Evolutionary conservation across 768 basidiomycete species (phyloP), one percentile per base, ranked within the genome.

Genomic region (Leccinum disarticulatum): DNA sequence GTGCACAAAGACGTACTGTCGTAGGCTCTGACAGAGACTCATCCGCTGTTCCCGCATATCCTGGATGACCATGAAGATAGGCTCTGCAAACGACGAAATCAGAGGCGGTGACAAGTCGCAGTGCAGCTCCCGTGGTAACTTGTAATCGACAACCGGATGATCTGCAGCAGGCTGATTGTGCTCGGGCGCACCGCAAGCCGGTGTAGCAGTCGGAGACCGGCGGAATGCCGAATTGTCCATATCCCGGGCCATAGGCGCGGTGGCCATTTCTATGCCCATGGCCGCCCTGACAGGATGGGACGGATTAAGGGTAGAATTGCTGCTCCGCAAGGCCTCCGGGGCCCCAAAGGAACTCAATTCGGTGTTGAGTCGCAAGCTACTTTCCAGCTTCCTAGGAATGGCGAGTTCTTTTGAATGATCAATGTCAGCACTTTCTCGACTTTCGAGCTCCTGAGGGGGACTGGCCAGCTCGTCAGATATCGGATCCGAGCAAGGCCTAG

Each of bases 41-140:
- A 98, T 98, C 56, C 96, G 80, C 76, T 98, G 95, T 73, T 95
- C 88, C 49, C 96, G 83, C 88, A 98, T 93, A 70, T 95, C 92
- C 74, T 95, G 93, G 54, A 98, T 79, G 1, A 97, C 83, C 56
- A 86, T 82, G 71, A 82, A 86, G 43, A 97, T 83, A 3, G 96
- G 96, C 51, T 93, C 88, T 33, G 82, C 80, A 62, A 88, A 85
- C 36, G 79, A 77, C 48, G 84, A 85, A 60, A 92, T 74, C 49
- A 79, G 76, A 17, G 80, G 80, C 4, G 93, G 91, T 13, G 83
- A 83, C 46, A 70, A 66, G 28, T 76, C 74, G 46, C 68, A 72
- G 66, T 90, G 85, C 57, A 91, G 74, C 58, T 75, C 74, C 36
- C 90, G 78, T 17, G 91, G 90, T 54, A 80, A 76, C 65, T 83